phyloP scores from a whole-genome alignment of 2,329 filamentous ascomycete species.

The Stachybotrys echinatus region DNA sequence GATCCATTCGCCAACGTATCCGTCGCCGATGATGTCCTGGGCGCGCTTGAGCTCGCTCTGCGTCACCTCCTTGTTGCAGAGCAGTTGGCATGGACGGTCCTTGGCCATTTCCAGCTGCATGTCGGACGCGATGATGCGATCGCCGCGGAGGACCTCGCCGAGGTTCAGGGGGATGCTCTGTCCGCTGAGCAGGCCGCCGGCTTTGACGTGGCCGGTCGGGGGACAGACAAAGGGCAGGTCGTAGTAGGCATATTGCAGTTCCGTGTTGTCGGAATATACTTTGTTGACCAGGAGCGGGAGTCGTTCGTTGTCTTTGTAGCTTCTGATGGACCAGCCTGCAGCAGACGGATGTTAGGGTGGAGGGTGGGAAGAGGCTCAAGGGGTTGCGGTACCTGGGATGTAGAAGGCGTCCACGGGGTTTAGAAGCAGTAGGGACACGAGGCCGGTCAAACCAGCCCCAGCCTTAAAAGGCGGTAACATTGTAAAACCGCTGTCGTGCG shows the following conservation, averaged over 20 bases:
- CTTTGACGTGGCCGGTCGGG: constrained; percentile 61
- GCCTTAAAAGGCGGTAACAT: too few relatives aligned
- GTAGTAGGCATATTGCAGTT: constrained; percentile 88
- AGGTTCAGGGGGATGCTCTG: constrained; percentile 77
- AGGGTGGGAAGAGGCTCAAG: neutral
- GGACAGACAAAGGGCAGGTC: constrained; percentile 85
- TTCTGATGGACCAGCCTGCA: constrained; percentile 74
- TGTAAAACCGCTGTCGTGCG: constrained; percentile 7
- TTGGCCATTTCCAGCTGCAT: constrained; percentile 74
- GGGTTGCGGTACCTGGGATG: constrained; percentile 64
- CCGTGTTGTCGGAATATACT: constrained; percentile 82
- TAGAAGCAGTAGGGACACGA: constrained; percentile 36
- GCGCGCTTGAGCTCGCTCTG: constrained; percentile 62
- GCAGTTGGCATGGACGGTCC: constrained; percentile 65
- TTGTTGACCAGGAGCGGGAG: constrained; percentile 90
- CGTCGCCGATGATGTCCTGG: constrained; percentile 66
- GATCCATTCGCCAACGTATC: constrained; percentile 90
- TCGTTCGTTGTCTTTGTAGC: constrained; percentile 68
- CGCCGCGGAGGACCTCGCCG: constrained; percentile 80
- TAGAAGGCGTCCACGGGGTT: constrained; percentile 62
- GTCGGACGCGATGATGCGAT: constrained; percentile 79
- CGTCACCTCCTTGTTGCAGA: constrained; percentile 66
- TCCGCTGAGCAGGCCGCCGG: constrained; percentile 66
- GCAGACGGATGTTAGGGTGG: constrained; percentile 4
- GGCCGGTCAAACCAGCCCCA: constrained; percentile 29